Base-by-base conservation (phyloP, 2,329 filamentous ascomycete species). In the Trichophyton benhamiae region DNA sequence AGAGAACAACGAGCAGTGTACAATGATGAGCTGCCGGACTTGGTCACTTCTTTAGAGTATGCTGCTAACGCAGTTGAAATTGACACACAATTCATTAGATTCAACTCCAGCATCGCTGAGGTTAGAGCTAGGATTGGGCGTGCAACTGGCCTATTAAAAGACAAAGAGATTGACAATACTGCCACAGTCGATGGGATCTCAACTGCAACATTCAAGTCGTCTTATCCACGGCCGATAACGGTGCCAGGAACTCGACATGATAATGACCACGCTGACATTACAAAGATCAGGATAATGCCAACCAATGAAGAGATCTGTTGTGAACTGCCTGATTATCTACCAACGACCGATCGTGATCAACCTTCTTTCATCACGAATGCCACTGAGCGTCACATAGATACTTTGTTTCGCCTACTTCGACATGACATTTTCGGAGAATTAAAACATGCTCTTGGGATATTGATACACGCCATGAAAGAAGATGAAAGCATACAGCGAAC, bases 341-440 rank as follows among this genome's bases (percentile, higher is more conserved):
- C 72, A 0, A 17, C 62, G 1, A 66, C 58, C 5, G 74, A 80
- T 65, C 66, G 75, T 1, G 67, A 69, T 0, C 30, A 41, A 20
- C 36, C 20, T 15, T 76, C 81, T 64, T 67, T 75, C 15, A 65
- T 68, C 2, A 78, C 79, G 1, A 74, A 79, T 9, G 69, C 68
- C 3, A 79, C 81, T 1, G 44, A 20, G 3, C 44, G 44, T 17
- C 74, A 81, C 0, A 67, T 84, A 0, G 82, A 84, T 67, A 72
- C 77, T 60, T 77, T 83, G 60, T 84, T 84, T 57, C 76, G 82
- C 15, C 75, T 84, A 0, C 67, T 83, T 1, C 75, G 82, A 1
- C 79, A 83, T 68, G 81, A 84, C 64, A 81, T 78, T 0, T 72
- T 83, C 1, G 80, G 80, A 0, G 77, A 82, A 62, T 71, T 84